A percentile compares a stretch with the other conserved stretches of the same genome.
These are phyloP conservation scores for Phaeosphaeria sp. DNA, from an alignment of 2,329 filamentous ascomycete genomes.

Conservation along the genomic window DNA sequence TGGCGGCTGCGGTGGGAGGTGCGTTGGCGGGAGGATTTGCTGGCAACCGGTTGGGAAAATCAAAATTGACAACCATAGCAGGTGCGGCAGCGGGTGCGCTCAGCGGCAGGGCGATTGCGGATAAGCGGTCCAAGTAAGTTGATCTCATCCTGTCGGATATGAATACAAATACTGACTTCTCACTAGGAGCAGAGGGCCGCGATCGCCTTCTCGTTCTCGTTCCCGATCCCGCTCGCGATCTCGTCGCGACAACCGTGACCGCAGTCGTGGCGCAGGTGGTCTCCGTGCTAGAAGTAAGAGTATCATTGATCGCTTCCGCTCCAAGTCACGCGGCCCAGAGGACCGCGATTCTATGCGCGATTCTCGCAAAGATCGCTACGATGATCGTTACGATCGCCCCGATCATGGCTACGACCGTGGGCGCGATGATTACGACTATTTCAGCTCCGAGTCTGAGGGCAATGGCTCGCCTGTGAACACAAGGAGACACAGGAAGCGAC, in stretches of 20 bases:
- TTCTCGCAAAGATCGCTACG: constrained; percentile 5
- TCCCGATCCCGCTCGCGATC: constrained; percentile 25
- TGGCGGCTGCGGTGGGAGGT: constrained; percentile 47
- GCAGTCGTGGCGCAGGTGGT: constrained; percentile 13
- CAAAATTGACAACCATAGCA: constrained; percentile 46
- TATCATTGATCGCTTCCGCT: constrained; percentile 31
- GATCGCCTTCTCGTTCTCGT: constrained; percentile 22
- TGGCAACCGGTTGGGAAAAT: constrained; percentile 39
- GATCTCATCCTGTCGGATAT: not conserved
- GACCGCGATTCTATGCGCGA: constrained; percentile 10
- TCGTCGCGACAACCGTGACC: constrained; percentile 16
- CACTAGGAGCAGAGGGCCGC: constrained; percentile 25
- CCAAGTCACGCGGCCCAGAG: constrained; percentile 28
- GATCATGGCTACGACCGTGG: constrained; percentile 25
- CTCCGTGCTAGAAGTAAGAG: constrained; percentile 36
- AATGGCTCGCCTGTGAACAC: constrained; percentile 19
- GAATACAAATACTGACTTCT: not conserved
- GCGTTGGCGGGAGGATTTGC: constrained; percentile 48
- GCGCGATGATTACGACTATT: constrained; percentile 22
- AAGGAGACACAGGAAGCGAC: constrained; percentile 16
- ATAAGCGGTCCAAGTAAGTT: constrained; percentile 22
- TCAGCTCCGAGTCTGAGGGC: constrained; percentile 20
- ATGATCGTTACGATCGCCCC: constrained; percentile 7
- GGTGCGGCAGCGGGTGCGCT: constrained; percentile 45
- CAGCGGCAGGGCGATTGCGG: constrained; percentile 34